phyloP scores from a whole-genome alignment of 2,329 filamentous ascomycete genomes.

The Fusarium guadeloupense region DNA sequence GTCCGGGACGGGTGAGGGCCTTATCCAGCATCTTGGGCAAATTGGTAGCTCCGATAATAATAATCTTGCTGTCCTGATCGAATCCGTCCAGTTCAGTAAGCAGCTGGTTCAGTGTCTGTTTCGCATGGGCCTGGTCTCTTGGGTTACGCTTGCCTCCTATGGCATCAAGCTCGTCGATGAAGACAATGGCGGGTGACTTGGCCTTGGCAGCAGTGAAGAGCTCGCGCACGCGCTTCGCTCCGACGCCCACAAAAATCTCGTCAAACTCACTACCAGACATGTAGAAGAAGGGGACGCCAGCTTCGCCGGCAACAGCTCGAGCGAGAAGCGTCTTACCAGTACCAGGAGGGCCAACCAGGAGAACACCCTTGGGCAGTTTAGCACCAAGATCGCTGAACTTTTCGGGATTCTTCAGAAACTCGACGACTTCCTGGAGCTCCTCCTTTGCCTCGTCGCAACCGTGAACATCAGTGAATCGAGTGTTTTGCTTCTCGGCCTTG shows the following conservation, averaged over 20 bases:
- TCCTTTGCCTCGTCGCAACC: slow-evolving; percentile 99
- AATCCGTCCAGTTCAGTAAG: slow-evolving; percentile 97
- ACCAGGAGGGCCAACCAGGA: slow-evolving; percentile 93
- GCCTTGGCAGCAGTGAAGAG: slow-evolving; percentile 83
- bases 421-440: slow-evolving; percentile 94
- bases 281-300: slow-evolving; percentile 98
- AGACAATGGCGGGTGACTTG: slow-evolving; percentile 93
- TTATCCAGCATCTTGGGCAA: slow-evolving; percentile 95
- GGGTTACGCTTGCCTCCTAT: slow-evolving; percentile 95
- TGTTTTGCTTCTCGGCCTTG: slow-evolving; percentile 90
- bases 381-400: slow-evolving; percentile 94
- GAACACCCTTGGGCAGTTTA: slow-evolving; percentile 95
- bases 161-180: slow-evolving; percentile 93
- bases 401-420: slow-evolving; percentile 93
- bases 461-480: slow-evolving; percentile 92
- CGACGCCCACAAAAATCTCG: slow-evolving; percentile 97
- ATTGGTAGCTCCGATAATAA: slow-evolving; percentile 96
- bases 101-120: slow-evolving; percentile 97
- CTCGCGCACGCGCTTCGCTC: slow-evolving; percentile 94
- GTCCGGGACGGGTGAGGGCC: slow-evolving; percentile 90
- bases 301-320: slow-evolving; percentile 94
- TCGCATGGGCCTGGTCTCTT: slow-evolving; percentile 91
- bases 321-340: slow-evolving; percentile 97
- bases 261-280: slow-evolving; percentile 99
- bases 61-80: slow-evolving; percentile 91